Conservation (phyloP, 139 green algal species). For the Haematococcus lacustris region DNA sequence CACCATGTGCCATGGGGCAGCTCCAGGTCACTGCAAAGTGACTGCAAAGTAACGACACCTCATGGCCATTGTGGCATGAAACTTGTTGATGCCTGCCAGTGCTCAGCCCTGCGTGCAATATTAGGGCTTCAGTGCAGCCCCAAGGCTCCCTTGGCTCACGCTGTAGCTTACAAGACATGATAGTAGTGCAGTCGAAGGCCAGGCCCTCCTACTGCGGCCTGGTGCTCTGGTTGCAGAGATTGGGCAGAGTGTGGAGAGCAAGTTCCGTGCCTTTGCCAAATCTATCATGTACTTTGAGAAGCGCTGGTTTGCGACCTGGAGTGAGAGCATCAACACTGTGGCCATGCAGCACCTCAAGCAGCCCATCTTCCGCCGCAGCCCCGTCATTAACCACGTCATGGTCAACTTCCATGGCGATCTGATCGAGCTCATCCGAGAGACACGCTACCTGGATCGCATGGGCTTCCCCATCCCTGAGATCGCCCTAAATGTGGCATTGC, state of each 20-base stretch:
- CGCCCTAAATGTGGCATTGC: slow-evolving; percentile 74
- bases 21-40: too few relatives aligned
- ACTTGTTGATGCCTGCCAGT: too few relatives aligned
- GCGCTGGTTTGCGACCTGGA: slow-evolving; percentile 63
- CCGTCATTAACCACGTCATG: slow-evolving; percentile 15
- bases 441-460: slow-evolving; percentile 79
- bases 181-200: too few relatives aligned
- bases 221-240: slow-evolving; percentile 16
- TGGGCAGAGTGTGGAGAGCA: slow-evolving; percentile 34
- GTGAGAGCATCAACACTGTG: slow-evolving; percentile 49
- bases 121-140: too few relatives aligned
- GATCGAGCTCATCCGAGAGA: slow-evolving; percentile 69
- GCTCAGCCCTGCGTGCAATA: too few relatives aligned
- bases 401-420: slow-evolving; percentile 61
- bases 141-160: too few relatives aligned
- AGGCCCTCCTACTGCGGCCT: too few relatives aligned
- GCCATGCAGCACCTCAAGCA: slow-evolving; percentile 69
- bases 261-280: slow-evolving; percentile 60
- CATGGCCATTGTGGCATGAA: too few relatives aligned
- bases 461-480: slow-evolving; percentile 78
- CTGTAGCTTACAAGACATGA: too few relatives aligned
- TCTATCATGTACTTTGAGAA: slow-evolving; percentile 84
- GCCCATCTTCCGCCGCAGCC: slow-evolving; percentile 56
- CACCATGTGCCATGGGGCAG: too few relatives aligned
- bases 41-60: too few relatives aligned